Evolutionary conservation across 352 stramenopile genomes (phyloP).

Genomic region (Thalassiosira tumida): DNA sequence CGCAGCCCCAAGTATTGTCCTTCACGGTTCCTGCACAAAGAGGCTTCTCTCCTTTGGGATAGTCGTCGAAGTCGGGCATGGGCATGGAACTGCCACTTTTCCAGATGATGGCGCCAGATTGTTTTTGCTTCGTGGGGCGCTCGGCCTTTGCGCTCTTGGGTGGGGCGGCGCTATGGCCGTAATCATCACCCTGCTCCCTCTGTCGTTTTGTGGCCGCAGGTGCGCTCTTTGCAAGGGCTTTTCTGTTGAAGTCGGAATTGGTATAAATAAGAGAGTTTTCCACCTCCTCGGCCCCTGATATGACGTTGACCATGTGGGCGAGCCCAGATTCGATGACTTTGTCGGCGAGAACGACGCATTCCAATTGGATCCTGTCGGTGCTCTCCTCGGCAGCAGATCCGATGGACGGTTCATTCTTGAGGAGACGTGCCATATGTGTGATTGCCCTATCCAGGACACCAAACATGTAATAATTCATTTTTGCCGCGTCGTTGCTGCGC

Average conservation of each 20-base stretch:
- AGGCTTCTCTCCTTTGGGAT: background rate
- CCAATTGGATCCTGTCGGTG: background rate
- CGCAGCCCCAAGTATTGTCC: background rate
- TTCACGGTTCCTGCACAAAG: background rate
- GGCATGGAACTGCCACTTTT: background rate
- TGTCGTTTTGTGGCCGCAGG: background rate
- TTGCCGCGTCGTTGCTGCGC: background rate
- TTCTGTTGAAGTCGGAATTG: background rate
- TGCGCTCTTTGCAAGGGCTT: background rate
- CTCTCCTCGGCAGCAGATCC: background rate
- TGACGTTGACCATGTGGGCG: background rate
- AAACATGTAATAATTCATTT: conserved; percentile 1
- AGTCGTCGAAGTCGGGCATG: background rate
- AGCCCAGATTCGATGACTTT: background rate
- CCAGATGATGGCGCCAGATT: background rate
- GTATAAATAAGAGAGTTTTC: background rate
- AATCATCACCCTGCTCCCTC: background rate
- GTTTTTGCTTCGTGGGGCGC: background rate
- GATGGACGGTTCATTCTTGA: background rate
- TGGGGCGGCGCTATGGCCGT: background rate
- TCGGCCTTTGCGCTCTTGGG: background rate
- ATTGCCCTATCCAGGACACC: background rate
- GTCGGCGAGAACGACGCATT: background rate
- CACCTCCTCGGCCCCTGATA: background rate
- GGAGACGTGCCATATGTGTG: background rate